phyloP scores from a whole-genome alignment of 192 early-diverging fungal genomes.

The Backusella westeae region DNA sequence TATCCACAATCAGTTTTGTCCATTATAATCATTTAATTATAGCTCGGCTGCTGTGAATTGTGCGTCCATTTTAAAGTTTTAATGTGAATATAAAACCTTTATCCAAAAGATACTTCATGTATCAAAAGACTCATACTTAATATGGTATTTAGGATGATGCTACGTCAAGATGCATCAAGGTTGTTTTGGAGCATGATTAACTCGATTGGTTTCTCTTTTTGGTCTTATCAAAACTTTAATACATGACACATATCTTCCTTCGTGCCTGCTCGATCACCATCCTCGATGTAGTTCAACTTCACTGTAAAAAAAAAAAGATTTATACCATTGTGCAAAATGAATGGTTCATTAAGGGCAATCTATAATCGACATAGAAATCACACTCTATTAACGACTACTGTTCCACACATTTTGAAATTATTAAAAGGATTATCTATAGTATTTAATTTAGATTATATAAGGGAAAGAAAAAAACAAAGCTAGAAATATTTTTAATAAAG shows the following conservation, averaged over 20 bases:
- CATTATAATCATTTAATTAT: too few relatives aligned
- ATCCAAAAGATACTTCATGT: too few relatives aligned
- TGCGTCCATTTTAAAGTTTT: too few relatives aligned
- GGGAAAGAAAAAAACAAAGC: background rate
- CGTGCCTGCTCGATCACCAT: background rate
- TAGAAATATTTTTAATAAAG: background rate
- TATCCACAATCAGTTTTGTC: too few relatives aligned
- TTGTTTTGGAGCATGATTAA: background rate
- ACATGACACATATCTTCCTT: background rate
- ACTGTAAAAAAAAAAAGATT: background rate
- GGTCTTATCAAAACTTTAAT: background rate
- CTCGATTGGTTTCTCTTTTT: background rate
- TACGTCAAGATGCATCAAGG: background rate
- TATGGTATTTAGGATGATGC: too few relatives aligned
- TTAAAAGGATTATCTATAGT: background rate
- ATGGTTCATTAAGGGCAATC: background rate
- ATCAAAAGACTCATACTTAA: too few relatives aligned
- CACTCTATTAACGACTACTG: background rate
- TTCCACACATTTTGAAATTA: background rate
- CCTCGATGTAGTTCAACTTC: background rate
- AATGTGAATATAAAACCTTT: too few relatives aligned
- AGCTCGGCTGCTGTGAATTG: too few relatives aligned
- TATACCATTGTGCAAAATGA: background rate
- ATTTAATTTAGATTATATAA: slow-evolving; percentile 4
- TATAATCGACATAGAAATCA: background rate